Base-by-base conservation (phyloP, 495 filamentous ascomycete genomes). In the Xylaria scruposa region DNA sequence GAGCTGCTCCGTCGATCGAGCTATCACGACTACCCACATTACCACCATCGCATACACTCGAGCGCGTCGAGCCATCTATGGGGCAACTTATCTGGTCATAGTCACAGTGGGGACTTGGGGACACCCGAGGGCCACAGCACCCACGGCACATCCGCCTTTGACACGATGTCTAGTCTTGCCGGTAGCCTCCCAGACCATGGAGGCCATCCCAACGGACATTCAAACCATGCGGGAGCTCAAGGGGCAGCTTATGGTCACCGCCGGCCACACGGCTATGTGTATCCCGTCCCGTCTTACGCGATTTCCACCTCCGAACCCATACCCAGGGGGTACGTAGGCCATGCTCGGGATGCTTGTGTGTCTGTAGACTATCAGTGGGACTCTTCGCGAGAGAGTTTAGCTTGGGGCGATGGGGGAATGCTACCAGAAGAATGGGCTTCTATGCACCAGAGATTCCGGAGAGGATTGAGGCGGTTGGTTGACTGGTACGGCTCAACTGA, bases 341-440 rank as follows among this genome's bases (percentile, higher is more conserved):
- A 99, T 81, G 95, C 97, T n/a, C 90, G 94, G 58, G 92, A 98
- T 74, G 92, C 92, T 6, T 97, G 94, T 75, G 88, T 92, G 6
- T 89, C 91, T 51, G 87, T 97, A 19, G 97, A 98, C 80, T 95
- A 92, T 76, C 92, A 94, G 76, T 99, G 96, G 96, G 94, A 99
- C 74, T 97, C 94, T 72, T 95, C 93, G 85, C 88, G 91, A 53
- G 84, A 85, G 1, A 89, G 92, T 0, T 85, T 90, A 31, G 83
- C 90, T 36, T 97, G 95, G 91, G 96, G 94, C 17, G 88, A 92
- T 73, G 96, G 96, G 0, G 97, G 94, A 13, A 88, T 92, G 29
- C 92, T 93, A 71, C 94, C 92, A 0, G 96, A 99, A 77, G 96
- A 98, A 81, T 99, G 96, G 96, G 91, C 93, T 47, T 80, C 86